These are phyloP conservation scores for Ceratobasidium sp. DNA, from an alignment of 1,284 basidiomycete genomes.

Conservation along the genomic window DNA sequence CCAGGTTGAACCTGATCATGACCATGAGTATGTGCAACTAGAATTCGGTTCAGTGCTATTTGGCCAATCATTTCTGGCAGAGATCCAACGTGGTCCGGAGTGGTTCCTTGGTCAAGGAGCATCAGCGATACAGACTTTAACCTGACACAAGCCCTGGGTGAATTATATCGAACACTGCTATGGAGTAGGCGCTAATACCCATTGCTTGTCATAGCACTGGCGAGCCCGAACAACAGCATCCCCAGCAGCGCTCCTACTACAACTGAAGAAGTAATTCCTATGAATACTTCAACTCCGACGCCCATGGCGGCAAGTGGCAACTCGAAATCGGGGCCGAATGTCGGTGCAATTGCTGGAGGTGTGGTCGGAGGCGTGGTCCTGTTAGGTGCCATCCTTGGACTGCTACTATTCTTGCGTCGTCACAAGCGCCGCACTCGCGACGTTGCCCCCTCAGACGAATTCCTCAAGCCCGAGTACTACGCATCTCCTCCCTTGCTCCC, in stretches of 20 bases:
- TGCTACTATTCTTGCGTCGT: constrained; percentile 11
- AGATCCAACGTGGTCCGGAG: background rate
- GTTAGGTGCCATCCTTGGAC: constrained; percentile 14
- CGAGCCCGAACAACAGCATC: background rate
- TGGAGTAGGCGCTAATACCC: background rate
- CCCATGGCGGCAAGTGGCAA: background rate
- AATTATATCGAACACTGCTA: background rate
- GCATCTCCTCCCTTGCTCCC: constrained; percentile 21
- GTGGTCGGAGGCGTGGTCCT: constrained; percentile 13
- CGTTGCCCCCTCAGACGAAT: constrained; percentile 26
- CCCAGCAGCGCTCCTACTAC: background rate
- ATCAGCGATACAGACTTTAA: background rate
- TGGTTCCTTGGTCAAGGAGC: background rate
- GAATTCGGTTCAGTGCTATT: background rate
- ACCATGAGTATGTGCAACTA: background rate
- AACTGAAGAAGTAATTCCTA: background rate
- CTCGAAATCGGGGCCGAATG: constrained; percentile 3
- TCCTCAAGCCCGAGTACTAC: constrained; percentile 40
- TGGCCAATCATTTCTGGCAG: background rate
- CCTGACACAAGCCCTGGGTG: background rate
- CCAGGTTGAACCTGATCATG: background rate
- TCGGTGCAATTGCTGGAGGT: constrained; percentile 13
- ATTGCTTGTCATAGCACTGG: background rate
- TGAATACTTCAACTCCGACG: background rate
- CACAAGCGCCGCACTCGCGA: constrained; percentile 25